These are phyloP conservation scores for Tulasnella sp. DNA, from an alignment of 768 basidiomycete species.

Conservation along the genomic window DNA sequence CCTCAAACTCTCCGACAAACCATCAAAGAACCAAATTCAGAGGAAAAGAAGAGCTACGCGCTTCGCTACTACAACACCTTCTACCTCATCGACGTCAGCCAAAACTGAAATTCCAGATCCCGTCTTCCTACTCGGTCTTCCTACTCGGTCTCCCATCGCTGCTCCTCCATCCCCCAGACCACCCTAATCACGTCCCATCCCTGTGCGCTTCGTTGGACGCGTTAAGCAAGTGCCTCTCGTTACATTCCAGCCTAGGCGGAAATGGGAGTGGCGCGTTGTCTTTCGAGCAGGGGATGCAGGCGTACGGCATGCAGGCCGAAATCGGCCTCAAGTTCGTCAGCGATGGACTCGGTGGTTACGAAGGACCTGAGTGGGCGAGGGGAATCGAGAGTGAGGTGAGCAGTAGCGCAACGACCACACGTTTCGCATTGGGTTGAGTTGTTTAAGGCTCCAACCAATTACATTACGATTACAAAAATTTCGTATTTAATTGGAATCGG, in stretches of 20 bases:
- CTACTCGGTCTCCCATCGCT: conserved; percentile 56
- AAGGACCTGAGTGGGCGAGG: conserved; percentile 37
- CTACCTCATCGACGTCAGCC: too few species aligned
- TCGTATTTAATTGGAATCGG: too few species aligned
- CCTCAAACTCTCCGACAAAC: neutral
- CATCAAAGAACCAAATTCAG: neutral
- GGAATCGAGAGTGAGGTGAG: conserved; percentile 50
- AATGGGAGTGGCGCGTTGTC: neutral
- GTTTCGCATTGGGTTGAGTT: neutral
- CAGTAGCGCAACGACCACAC: neutral
- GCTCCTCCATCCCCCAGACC: conserved; percentile 57
- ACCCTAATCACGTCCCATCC: conserved; percentile 46
- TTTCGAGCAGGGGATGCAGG: conserved; percentile 40
- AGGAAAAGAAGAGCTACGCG: neutral
- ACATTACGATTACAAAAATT: too few species aligned
- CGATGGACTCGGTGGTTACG: conserved; percentile 36
- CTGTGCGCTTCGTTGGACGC: conserved; percentile 50
- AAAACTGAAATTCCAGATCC: conserved; percentile 31
- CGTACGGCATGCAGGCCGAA: conserved; percentile 64
- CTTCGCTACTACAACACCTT: neutral
- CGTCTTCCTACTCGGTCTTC: too few species aligned
- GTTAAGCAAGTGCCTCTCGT: conserved; percentile 46
- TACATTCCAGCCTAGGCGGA: conserved; percentile 30
- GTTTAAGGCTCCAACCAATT: too few species aligned
- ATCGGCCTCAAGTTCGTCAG: conserved; percentile 51